These are phyloP conservation scores for Fusarium sp. DNA, from an alignment of 2,329 filamentous ascomycete species.

Conservation along the genomic window DNA sequence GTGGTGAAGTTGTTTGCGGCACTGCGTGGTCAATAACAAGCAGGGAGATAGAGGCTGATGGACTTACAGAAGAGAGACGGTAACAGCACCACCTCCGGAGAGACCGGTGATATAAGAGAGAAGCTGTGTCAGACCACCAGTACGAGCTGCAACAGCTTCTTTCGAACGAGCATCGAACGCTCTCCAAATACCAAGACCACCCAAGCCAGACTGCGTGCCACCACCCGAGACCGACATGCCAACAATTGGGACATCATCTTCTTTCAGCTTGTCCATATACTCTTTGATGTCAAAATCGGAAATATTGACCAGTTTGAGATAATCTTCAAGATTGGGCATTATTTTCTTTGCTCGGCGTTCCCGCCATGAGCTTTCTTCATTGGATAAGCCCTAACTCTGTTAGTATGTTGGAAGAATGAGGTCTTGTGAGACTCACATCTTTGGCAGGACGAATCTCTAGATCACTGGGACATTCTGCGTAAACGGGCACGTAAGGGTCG, in stretches of 20 bases:
- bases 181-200: conserved; percentile 45
- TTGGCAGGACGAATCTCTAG: conserved; percentile 22
- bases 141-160: conserved; percentile 26
- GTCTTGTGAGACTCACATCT: neutral
- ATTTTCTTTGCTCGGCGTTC: conserved; percentile 33
- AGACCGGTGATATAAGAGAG: conserved; percentile 44
- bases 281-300: conserved; percentile 32
- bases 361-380: conserved; percentile 39
- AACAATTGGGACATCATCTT: conserved; percentile 34
- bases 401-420: rapidly evolving
- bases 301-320: conserved; percentile 41
- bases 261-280: conserved; percentile 40
- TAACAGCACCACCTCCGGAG: conserved; percentile 45
- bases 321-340: conserved; percentile 33
- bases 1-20: conserved; percentile 46
- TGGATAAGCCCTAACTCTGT: conserved; percentile 36
- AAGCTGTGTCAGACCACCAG: conserved; percentile 43
- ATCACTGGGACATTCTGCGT: conserved; percentile 18
- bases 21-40: neutral
- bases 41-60: rapidly evolving
- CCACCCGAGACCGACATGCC: conserved; percentile 45
- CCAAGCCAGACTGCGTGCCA: conserved; percentile 46
- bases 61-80: conserved; percentile 40
- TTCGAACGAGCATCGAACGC: conserved; percentile 44
- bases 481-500: conserved; percentile 31